Conservation (phyloP, 2,329 filamentous ascomycete species). For the Penicillium sp. region DNA sequence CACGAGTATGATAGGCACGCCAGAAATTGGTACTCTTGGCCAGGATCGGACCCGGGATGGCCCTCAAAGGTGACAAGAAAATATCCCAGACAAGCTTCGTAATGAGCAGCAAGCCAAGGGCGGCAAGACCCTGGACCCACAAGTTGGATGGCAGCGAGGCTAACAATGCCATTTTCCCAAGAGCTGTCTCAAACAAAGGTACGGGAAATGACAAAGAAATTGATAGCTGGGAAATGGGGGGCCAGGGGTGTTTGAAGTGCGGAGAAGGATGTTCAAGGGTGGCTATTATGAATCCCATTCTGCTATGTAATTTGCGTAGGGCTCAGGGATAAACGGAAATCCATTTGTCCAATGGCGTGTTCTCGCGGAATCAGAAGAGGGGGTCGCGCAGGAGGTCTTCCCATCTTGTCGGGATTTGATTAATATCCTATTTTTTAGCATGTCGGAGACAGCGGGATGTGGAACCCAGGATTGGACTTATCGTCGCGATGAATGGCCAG, state of each 20-base stretch:
- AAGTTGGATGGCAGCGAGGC: conserved; percentile 2
- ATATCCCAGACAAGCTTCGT: conserved; percentile 11
- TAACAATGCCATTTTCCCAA: conserved; percentile 4
- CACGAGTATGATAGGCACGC: conserved; percentile 12
- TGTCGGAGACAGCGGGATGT: conserved; percentile 8
- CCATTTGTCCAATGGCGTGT: background rate
- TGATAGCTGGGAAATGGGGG: background rate
- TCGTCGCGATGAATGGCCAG: conserved; percentile 7
- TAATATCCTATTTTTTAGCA: background rate
- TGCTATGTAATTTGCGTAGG: background rate
- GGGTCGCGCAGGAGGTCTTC: background rate
- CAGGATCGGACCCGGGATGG: conserved; percentile 15
- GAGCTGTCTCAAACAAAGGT: background rate
- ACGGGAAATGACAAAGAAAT: background rate
- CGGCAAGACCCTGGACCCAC: conserved; percentile 8
- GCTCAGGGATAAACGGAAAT: background rate
- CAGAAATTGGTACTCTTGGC: conserved; percentile 18
- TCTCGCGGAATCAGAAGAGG: background rate
- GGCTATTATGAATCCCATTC: background rate
- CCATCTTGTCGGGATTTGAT: background rate
- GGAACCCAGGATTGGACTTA: conserved; percentile 4
- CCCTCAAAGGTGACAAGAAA: conserved; percentile 10
- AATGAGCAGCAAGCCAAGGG: conserved; percentile 9
- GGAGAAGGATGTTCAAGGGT: background rate
- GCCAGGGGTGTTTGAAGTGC: background rate